These are phyloP conservation scores for Thalia dealbata DNA, from an alignment of 176 grass and related monocot genomes.

Conservation along the genomic window DNA sequence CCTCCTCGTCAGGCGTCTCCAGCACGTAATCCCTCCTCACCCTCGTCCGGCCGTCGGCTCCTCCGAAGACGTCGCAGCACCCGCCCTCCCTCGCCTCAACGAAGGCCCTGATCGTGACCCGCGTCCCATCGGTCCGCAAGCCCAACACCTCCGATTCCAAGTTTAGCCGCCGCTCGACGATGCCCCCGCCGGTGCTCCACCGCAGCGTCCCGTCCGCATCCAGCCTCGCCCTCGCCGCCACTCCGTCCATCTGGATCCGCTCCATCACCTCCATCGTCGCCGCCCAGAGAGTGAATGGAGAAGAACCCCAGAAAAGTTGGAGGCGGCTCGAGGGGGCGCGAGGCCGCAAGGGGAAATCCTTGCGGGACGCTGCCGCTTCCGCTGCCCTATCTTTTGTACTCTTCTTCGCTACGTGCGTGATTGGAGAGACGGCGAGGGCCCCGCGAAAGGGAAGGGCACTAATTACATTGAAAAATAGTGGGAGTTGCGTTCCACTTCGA, in stretches of 20 bases:
- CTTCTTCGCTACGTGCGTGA: too few species aligned
- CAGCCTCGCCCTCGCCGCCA: constrained; percentile 32
- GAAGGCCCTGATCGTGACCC: constrained; percentile 47
- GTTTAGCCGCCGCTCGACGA: constrained; percentile 19
- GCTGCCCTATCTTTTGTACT: too few species aligned
- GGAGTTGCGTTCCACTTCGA: too few species aligned
- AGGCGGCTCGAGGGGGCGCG: too few species aligned
- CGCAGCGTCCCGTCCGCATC: constrained; percentile 36
- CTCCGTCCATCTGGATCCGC: constrained; percentile 36
- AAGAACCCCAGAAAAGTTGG: too few species aligned
- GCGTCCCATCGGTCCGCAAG: constrained; percentile 32
- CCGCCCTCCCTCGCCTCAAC: constrained; percentile 1
- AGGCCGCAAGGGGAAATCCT: too few species aligned
- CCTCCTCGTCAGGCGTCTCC: constrained; percentile 38
- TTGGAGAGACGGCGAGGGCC: too few species aligned
- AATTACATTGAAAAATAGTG: too few species aligned
- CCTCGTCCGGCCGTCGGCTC: constrained; percentile 18
- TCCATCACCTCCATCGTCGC: neutral
- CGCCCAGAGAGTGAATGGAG: too few species aligned
- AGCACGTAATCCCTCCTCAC: constrained; percentile 46
- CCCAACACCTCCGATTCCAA: constrained; percentile 56
- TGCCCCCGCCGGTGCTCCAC: constrained; percentile 32
- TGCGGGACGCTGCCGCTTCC: too few species aligned
- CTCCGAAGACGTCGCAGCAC: constrained; percentile 19
- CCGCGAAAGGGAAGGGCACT: too few species aligned